Evolutionary conservation across 345 rosid genomes (phyloP).

Genomic region (Populus ilicifolia): DNA sequence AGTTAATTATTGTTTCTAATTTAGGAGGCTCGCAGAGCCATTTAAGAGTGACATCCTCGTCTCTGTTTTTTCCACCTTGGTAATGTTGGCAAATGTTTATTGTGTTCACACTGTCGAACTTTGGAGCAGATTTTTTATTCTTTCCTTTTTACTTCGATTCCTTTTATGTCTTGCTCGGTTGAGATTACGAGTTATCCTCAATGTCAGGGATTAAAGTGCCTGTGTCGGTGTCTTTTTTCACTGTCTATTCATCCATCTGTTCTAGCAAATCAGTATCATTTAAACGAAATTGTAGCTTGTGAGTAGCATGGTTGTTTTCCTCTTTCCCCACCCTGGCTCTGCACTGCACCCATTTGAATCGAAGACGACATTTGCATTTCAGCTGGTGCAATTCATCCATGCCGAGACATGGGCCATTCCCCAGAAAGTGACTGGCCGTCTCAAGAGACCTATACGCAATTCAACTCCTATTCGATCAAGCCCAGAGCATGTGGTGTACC

Average conservation of each 20-base stretch:
- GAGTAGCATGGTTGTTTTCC: too few relatives aligned
- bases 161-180: background rate
- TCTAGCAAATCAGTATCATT: background rate
- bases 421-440: background rate
- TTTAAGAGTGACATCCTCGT: background rate
- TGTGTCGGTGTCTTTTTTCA: background rate
- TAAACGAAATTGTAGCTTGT: background rate
- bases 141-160: background rate
- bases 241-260: background rate
- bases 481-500: background rate
- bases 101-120: background rate
- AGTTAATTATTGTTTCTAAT: background rate
- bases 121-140: background rate
- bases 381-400: background rate
- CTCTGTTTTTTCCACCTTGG: background rate
- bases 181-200: background rate
- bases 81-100: background rate
- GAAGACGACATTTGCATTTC: background rate
- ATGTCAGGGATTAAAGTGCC: background rate
- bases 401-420: background rate
- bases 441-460: background rate
- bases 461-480: background rate
- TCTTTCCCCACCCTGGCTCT: background rate
- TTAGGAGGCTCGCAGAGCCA: background rate
- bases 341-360: background rate